These are phyloP conservation scores for Tilletia horrida DNA, from an alignment of 1,284 basidiomycete genomes.

Conservation along the genomic window DNA sequence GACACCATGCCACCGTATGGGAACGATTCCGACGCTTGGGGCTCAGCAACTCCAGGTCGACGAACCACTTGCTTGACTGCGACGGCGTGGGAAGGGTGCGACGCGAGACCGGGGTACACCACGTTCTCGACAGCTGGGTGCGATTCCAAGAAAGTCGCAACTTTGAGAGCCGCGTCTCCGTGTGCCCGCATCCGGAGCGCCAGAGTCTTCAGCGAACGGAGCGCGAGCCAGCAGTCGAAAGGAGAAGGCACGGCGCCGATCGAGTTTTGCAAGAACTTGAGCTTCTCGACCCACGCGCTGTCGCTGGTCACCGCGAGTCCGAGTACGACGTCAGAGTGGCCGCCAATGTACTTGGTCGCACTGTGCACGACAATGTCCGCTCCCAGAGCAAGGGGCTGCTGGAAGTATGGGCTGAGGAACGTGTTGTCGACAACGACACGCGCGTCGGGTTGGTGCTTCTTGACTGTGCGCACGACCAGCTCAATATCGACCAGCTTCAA, in stretches of 20 bases:
- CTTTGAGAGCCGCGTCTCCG: conserved; percentile 73
- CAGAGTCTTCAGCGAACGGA: conserved; percentile 82
- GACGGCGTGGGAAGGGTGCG: conserved; percentile 41
- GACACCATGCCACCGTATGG: conserved; percentile 59
- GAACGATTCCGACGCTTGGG: conserved; percentile 26
- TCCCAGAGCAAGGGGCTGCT: conserved; percentile 78
- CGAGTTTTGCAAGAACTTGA: conserved; percentile 83
- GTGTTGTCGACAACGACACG: conserved; percentile 53
- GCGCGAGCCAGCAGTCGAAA: conserved; percentile 85
- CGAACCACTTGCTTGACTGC: conserved; percentile 38
- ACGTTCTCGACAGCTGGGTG: conserved; percentile 67
- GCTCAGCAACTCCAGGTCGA: conserved; percentile 35
- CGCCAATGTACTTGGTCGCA: conserved; percentile 79
- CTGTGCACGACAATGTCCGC: conserved; percentile 76
- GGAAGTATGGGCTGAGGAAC: conserved; percentile 80
- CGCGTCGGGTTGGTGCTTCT: conserved; percentile 63
- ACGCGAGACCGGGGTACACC: conserved; percentile 71
- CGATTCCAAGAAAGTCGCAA: conserved; percentile 67
- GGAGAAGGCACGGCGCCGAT: conserved; percentile 82
- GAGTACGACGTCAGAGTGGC: conserved; percentile 70
- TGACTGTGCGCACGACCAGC: conserved; percentile 63
- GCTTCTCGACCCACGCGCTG: conserved; percentile 37
- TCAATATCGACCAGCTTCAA: conserved; percentile 78
- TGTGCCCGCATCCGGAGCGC: conserved; percentile 69
- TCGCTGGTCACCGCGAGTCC: conserved; percentile 44